phyloP scores from a whole-genome alignment of 805 yeast genomes.

The Candida nanaspora region DNA sequence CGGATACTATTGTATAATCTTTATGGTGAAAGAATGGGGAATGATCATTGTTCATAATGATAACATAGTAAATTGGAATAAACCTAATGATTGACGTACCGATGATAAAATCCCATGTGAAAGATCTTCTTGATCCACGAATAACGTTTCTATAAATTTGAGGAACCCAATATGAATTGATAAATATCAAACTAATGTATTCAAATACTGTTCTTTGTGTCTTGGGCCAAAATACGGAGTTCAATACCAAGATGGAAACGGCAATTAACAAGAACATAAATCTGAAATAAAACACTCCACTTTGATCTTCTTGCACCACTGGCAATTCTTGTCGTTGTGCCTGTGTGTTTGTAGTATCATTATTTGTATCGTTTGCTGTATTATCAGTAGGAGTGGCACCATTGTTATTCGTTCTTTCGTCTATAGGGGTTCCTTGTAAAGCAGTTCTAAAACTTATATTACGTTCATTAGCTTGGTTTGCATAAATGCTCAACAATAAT shows the following conservation, averaged over 20 bases:
- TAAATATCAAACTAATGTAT: conserved; percentile 37
- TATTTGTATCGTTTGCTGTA: conserved; percentile 9
- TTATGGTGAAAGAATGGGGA: conserved; percentile 70
- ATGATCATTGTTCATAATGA: conserved; percentile 28
- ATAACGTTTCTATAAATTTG: conserved; percentile 75
- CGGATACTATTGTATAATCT: conserved; percentile 42
- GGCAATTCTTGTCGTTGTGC: conserved; percentile 19
- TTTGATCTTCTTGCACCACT: conserved; percentile 45
- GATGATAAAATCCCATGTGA: conserved; percentile 69
- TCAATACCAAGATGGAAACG: conserved; percentile 49
- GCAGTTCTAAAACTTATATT: conserved; percentile 60
- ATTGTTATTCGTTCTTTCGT: conserved; percentile 18
- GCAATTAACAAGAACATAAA: conserved; percentile 47
- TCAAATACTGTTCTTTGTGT: conserved; percentile 50
- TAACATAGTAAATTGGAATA: conserved; percentile 59
- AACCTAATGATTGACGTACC: conserved; percentile 60
- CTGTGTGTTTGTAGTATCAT: conserved; percentile 3
- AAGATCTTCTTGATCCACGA: conserved; percentile 59
- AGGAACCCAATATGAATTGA: conserved; percentile 82
- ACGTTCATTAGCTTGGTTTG: conserved; percentile 68
- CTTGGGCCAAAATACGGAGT: conserved; percentile 58
- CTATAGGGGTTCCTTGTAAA: conserved; percentile 51
- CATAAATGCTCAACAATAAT: conserved; percentile 57
- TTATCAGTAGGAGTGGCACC: conserved; percentile 3
- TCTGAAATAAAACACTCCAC: conserved; percentile 51